Percentiles rank a stretch among this genome's conserved stretches.
These are phyloP conservation scores for Sugiyamaella smithiae DNA, from an alignment of 805 yeast genomes.

Conservation along the genomic window DNA sequence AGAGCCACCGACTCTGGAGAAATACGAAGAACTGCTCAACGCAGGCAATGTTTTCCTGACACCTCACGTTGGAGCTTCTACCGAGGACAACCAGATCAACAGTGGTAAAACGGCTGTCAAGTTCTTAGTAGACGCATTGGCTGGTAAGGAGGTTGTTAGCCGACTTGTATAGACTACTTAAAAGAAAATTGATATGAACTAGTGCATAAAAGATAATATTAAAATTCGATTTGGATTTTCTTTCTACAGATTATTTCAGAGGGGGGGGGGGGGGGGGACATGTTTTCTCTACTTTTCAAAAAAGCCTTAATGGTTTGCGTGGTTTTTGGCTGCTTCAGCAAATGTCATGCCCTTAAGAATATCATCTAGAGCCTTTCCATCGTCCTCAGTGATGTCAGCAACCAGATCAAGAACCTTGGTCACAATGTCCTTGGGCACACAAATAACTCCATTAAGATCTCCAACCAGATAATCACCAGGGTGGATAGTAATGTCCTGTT, in stretches of 20 bases:
- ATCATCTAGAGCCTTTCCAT: constrained; percentile 12
- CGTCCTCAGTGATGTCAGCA: constrained; percentile 13
- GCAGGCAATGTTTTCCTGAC: constrained; percentile 8
- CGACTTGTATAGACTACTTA: neutral
- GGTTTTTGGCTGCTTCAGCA: constrained; percentile 13
- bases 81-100: constrained; percentile 13
- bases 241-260: too few relatives aligned
- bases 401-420: constrained; percentile 26
- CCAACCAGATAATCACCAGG: constrained; percentile 75
- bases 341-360: constrained; percentile 11
- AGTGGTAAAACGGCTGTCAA: constrained; percentile 12
- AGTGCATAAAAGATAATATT: too few relatives aligned
- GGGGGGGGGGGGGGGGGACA: too few relatives aligned
- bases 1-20: constrained; percentile 10
- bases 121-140: constrained; percentile 7
- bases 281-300: too few relatives aligned
- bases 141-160: constrained; percentile 5
- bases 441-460: constrained; percentile 80
- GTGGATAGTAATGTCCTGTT: constrained; percentile 37
- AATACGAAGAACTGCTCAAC: constrained; percentile 3
- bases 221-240: too few relatives aligned
- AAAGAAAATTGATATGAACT: too few relatives aligned
- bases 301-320: constrained; percentile 13
- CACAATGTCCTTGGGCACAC: constrained; percentile 39
- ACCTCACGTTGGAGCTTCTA: constrained; percentile 14